Percentiles rank a stretch among this genome's conserved stretches.
Conservation (phyloP, 805 yeast species). For the Pichia membranifaciens region DNA sequence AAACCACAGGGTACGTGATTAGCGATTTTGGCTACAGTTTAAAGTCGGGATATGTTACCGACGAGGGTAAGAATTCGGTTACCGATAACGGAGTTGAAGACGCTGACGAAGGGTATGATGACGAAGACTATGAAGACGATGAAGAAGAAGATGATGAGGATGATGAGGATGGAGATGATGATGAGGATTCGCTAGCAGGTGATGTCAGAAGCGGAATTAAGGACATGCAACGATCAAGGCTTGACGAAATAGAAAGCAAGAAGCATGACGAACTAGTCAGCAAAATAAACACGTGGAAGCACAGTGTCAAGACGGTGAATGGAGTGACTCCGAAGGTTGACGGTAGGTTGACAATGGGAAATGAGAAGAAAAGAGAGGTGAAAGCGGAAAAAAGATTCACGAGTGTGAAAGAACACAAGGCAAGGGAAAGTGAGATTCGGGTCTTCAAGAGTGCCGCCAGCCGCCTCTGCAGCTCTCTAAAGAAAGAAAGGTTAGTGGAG, state of each 20-base stretch:
- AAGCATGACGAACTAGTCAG: slow-evolving; percentile 5
- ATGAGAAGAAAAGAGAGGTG: not conserved
- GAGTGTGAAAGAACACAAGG: not conserved
- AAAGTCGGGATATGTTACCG: slow-evolving; percentile 1
- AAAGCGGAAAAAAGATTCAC: not conserved
- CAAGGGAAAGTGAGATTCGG: not conserved
- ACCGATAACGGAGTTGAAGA: not conserved
- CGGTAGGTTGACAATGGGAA: not conserved
- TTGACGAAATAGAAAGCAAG: not conserved
- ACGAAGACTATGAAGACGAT: not conserved
- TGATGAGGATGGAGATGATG: slow-evolving; percentile 28
- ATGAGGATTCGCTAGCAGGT: slow-evolving; percentile 14
- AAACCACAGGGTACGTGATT: slow-evolving; percentile 17
- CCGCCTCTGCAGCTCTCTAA: slow-evolving; percentile 1
- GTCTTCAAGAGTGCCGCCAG: slow-evolving; percentile 1
- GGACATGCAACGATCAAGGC: not conserved
- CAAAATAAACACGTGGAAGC: slow-evolving; percentile 9
- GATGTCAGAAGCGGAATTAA: slow-evolving; percentile 2
- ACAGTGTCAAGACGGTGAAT: not conserved
- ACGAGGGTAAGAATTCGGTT: not conserved
- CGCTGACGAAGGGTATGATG: slow-evolving; percentile 4
- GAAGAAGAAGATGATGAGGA: slow-evolving; percentile 14
- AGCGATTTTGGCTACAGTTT: slow-evolving; percentile 14
- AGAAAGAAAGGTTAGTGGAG: slow-evolving; percentile 8
- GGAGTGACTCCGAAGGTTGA: too few species aligned